Evolutionary conservation across 2,329 filamentous ascomycete genomes (phyloP).

Genomic region (Pseudogymnoascus sp.): DNA sequence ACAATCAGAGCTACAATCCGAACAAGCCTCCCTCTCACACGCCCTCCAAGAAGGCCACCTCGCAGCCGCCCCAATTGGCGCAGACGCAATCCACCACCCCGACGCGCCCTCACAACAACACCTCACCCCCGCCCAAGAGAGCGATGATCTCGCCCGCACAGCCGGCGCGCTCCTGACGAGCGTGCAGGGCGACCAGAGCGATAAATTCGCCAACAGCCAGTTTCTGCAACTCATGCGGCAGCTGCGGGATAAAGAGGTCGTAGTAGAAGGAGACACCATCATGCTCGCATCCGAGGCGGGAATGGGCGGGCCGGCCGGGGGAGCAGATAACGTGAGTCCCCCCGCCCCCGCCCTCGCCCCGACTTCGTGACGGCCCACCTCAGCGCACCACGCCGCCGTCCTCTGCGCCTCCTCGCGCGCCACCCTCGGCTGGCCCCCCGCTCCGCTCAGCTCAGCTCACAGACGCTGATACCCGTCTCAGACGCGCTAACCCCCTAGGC

Average conservation of each 20-base stretch:
- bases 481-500: neutral
- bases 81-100: conserved; percentile 29
- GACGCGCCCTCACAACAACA: conserved; percentile 28
- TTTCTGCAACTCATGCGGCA: conserved; percentile 73
- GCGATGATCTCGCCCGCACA: conserved; percentile 63
- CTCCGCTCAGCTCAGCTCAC: too few relatives aligned
- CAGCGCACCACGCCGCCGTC: neutral
- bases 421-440: neutral
- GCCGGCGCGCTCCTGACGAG: conserved; percentile 65
- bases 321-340: neutral
- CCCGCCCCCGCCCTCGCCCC: neutral
- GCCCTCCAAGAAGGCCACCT: conserved; percentile 14
- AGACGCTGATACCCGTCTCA: neutral
- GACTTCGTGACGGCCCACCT: neutral
- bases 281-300: conserved; percentile 30
- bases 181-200: conserved; percentile 60
- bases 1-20: conserved; percentile 18
- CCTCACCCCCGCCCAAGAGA: conserved; percentile 36
- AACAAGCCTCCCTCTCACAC: conserved; percentile 16
- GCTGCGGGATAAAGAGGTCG: conserved; percentile 63
- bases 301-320: neutral
- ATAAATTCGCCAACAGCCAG: conserved; percentile 72
- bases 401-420: neutral
- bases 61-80: conserved; percentile 27
- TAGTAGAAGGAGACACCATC: conserved; percentile 62